Conservation (phyloP, 768 basidiomycete species). For the Cystoderma amianthinum region DNA sequence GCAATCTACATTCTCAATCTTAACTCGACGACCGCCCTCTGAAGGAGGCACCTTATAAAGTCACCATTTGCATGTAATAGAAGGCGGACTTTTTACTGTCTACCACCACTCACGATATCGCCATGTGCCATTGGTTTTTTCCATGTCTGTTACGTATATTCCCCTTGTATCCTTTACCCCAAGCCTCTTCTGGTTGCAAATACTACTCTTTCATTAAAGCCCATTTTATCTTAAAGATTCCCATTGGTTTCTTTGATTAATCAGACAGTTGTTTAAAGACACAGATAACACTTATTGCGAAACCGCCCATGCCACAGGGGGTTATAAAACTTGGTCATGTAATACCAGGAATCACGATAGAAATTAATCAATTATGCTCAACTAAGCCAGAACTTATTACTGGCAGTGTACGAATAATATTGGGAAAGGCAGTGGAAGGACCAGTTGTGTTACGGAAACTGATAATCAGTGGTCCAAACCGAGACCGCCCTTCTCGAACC, state of each 20-base stretch:
- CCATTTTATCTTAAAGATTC: conserved; percentile 4
- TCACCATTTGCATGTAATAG: conserved; percentile 55
- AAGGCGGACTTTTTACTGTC: conserved; percentile 22
- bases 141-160: conserved; percentile 2
- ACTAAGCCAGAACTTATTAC: too few species aligned
- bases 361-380: too few species aligned
- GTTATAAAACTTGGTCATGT: too few species aligned
- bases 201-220: conserved; percentile 4
- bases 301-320: too few species aligned
- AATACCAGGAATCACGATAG: too few species aligned
- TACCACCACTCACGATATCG: conserved; percentile 2
- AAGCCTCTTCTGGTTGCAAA: conserved; percentile 1
- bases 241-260: conserved; percentile 2
- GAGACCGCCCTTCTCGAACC: conserved; percentile 10
- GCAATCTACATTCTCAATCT: conserved; percentile 38
- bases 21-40: conserved; percentile 45
- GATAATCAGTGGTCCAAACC: conserved; percentile 7
- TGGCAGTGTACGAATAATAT: too few species aligned
- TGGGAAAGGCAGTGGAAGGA: too few species aligned
- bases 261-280: too few species aligned
- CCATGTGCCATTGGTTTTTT: conserved; percentile 1
- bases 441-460: too few species aligned
- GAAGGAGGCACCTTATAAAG: conserved; percentile 62
- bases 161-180: conserved; percentile 7
- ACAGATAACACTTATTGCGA: too few species aligned